Evolutionary conservation across 2,329 filamentous ascomycete species (phyloP), one percentile per base, ranked within the genome.

Genomic region (Aureobasidium subglaciale): DNA sequence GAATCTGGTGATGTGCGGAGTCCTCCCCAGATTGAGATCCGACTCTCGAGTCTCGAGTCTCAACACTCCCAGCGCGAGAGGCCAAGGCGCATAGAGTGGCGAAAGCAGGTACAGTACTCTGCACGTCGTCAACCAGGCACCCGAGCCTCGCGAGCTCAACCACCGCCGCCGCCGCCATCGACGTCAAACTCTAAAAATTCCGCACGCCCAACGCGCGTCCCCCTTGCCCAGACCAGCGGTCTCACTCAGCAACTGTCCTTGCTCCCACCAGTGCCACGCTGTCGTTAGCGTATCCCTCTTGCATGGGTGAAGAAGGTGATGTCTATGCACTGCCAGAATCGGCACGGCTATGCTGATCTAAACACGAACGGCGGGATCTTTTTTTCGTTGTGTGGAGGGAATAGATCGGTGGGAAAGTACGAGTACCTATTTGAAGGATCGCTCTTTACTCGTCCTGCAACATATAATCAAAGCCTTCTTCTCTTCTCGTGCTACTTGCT

Each of bases 381-480:
- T 50, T 43, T 50, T 38, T 38, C 43, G 30, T 48, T 48, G 29
- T 46, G 29, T 48, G 46, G 22, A 52, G 40, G 40, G 32, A 20
- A 20, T 11, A 52, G 48, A 40, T 41, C 48, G 48, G 48, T 52
- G 22, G 48, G 48, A 52, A 52, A 40, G 25, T 40, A 41, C 24
- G n/a, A n/a, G n/a, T n/a, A n/a, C n/a, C n/a, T n/a, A n/a, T n/a
- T 32, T 16, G 35, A 30, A 52, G 34, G 48, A 52, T 52, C 48
- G 48, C 18, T 20, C 48, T 25, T 52, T 52, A n/a, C 48, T 52
- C 24, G 34, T 40, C 35, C 16, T 32, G 48, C 22, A 41, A 25
- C 35, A 30, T 38, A 18, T 50, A 34, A 38, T 50, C 34, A 29
- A 50, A n/a, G 38, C 22, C 18, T 32, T 20, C 45, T 22, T 48